Evolutionary conservation across 1,284 basidiomycete genomes (phyloP), one percentile per base, ranked within the genome.

Genomic region (Paramarasmius palmivorus): DNA sequence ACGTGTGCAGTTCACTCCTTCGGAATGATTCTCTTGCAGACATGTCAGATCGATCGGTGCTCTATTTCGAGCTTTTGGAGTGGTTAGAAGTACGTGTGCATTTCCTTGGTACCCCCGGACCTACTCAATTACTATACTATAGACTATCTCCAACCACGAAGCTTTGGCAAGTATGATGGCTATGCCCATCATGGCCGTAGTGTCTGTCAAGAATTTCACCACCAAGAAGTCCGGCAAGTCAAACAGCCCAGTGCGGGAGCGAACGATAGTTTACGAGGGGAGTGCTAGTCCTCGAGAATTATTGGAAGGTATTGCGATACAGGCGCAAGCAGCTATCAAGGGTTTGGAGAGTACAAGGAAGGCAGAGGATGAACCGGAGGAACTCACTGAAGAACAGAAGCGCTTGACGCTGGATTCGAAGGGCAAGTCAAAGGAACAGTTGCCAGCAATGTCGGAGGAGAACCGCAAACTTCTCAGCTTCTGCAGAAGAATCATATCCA

Each of bases 81-180:
- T 96, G 94, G 94, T 77, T 96, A 7, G 90, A 94, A 82, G 93
- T 93, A 69, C 59, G 74, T 46, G 25, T 44, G 55, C 6, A 23
- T 32, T 32, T 44, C 22, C 22, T 47, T 42, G 37, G 44, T 51
- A 45, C 22, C 14, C 49, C 37, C n/a, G 32, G 12, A 34, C 6
- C 20, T 50, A 12, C 17, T 34, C 23, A 22, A 32, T 17, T 36
- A 12, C 29, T 15, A 29, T 39, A 55, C 41, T 48, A 55, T 36
- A 92, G 90, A 92, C 89, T 2, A 90, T 96, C 38, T 93, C 93
- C 7, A 88, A 86, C 61, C 93, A 96, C 59, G 93, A 95, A 75
- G 87, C 91, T 3, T 72, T 95, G 25, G 92, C 92, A 2, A 91
- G 89, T 60, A 94, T 95, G 90, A 92, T 96, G 83, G 93, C 90